A percentile compares a stretch with the other conserved stretches of the same genome.
Conservation (phyloP, 306 rosid genomes). For the Vicia villosa region DNA sequence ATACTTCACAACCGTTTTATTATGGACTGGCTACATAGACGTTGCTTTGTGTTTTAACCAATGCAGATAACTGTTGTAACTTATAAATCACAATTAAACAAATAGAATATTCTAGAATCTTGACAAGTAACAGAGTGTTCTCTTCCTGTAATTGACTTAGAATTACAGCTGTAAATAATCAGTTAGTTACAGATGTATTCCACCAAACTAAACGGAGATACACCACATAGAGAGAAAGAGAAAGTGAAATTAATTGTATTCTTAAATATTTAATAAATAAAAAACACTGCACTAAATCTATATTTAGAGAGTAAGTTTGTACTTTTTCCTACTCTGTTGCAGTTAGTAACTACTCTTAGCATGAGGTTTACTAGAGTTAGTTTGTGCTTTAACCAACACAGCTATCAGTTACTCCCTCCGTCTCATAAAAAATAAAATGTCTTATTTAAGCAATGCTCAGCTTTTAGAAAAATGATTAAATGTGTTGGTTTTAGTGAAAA, state of each 20-base stretch:
- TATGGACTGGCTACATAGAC: not conserved
- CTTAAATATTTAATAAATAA: not conserved
- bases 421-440: too few species aligned
- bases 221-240: not conserved
- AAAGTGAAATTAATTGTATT: not conserved
- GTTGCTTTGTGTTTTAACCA: not conserved
- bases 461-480: too few species aligned
- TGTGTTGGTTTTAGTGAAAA: too few species aligned
- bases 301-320: not conserved
- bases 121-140: not conserved
- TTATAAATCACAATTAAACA: not conserved
- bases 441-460: too few species aligned
- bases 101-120: not conserved
- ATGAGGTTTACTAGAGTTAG: not conserved
- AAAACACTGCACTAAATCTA: not conserved
- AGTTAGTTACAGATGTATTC: not conserved
- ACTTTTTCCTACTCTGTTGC: not conserved
- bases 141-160: not conserved
- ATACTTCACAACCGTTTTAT: not conserved
- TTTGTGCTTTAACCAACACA: not conserved
- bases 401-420: not conserved
- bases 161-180: constrained; percentile 1
- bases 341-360: not conserved
- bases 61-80: not conserved
- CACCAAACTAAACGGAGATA: not conserved